phyloP scores from a whole-genome alignment of 148 eudicot genomes.

The Oxyria digyna region DNA sequence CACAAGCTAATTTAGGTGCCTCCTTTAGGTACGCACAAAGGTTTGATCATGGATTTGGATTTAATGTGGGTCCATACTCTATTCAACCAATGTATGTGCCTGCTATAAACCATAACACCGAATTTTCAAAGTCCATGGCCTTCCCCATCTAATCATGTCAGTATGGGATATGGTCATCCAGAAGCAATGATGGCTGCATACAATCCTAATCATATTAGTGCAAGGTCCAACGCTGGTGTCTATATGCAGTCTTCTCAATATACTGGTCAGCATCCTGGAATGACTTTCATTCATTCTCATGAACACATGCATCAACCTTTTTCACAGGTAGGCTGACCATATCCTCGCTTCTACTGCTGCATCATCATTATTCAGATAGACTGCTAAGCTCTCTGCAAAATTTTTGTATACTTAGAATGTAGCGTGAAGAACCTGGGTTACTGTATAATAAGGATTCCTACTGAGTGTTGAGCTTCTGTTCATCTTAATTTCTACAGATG shows the following conservation, averaged over 20 bases:
- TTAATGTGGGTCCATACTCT: slow-evolving; percentile 53
- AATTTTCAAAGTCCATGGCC: slow-evolving; percentile 56
- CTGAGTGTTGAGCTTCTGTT: too few relatives aligned
- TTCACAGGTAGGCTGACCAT: slow-evolving; percentile 40
- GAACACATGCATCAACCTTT: slow-evolving; percentile 64
- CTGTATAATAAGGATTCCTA: too few relatives aligned
- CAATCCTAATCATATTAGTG: slow-evolving; percentile 41
- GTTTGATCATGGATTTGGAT: slow-evolving; percentile 98
- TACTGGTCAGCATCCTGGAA: slow-evolving; percentile 58
- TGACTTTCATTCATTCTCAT: slow-evolving; percentile 69
- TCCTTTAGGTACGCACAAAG: slow-evolving; percentile 73
- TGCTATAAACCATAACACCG: slow-evolving; percentile 78
- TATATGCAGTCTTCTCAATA: slow-evolving; percentile 69
- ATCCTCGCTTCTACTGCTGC: not conserved
- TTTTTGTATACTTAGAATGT: too few relatives aligned
- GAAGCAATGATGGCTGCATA: slow-evolving; percentile 48
- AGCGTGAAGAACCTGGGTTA: too few relatives aligned
- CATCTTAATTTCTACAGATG: too few relatives aligned
- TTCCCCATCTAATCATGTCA: slow-evolving; percentile 36
- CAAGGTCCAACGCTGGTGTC: slow-evolving; percentile 50
- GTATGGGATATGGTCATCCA: slow-evolving; percentile 46
- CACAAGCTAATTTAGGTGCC: not conserved
- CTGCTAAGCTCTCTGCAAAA: too few relatives aligned
- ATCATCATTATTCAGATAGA: too few relatives aligned
- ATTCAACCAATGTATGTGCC: slow-evolving; percentile 92